Conservation (phyloP, 2,329 filamentous ascomycete genomes). For the Cladosporium austrohemisphaericum region DNA sequence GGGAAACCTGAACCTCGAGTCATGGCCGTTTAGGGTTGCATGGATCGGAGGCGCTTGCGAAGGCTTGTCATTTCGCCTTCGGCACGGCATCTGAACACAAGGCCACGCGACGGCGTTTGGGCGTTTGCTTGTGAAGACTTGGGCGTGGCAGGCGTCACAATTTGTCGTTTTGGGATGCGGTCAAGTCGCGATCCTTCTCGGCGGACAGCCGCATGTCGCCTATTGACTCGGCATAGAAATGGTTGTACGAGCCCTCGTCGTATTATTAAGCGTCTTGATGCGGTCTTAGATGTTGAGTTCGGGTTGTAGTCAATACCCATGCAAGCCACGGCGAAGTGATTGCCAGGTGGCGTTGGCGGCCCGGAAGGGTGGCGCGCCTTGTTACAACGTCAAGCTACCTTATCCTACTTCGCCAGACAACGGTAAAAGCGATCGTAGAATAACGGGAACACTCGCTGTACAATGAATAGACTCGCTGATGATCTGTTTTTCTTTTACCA, state of each 20-base stretch:
- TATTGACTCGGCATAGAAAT: too few relatives aligned
- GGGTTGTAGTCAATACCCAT: background rate
- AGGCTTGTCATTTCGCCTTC: background rate
- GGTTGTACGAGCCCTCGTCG: too few relatives aligned
- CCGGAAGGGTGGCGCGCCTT: background rate
- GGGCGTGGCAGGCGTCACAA: background rate
- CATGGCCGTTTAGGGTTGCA: background rate
- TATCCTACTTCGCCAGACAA: too few relatives aligned
- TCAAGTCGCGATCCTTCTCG: background rate
- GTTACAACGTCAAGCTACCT: background rate
- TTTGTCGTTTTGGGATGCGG: background rate
- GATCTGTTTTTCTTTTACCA: too few relatives aligned
- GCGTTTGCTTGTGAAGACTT: conserved; percentile 8
- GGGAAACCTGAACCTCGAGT: background rate
- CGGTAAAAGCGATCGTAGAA: too few relatives aligned
- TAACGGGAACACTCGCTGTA: too few relatives aligned
- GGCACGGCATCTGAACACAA: conserved; percentile 7
- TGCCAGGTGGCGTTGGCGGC: background rate
- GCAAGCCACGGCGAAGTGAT: background rate
- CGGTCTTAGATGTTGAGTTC: background rate
- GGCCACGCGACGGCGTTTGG: conserved; percentile 8
- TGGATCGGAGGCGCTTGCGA: background rate
- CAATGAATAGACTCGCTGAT: too few relatives aligned
- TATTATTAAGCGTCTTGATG: too few relatives aligned
- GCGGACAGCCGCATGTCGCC: too few relatives aligned